A percentile compares a stretch with the other conserved stretches of the same genome.
Evolutionary conservation across 2,329 filamentous ascomycete genomes (phyloP).

Genomic region (Pyrenochaeta sp.): DNA sequence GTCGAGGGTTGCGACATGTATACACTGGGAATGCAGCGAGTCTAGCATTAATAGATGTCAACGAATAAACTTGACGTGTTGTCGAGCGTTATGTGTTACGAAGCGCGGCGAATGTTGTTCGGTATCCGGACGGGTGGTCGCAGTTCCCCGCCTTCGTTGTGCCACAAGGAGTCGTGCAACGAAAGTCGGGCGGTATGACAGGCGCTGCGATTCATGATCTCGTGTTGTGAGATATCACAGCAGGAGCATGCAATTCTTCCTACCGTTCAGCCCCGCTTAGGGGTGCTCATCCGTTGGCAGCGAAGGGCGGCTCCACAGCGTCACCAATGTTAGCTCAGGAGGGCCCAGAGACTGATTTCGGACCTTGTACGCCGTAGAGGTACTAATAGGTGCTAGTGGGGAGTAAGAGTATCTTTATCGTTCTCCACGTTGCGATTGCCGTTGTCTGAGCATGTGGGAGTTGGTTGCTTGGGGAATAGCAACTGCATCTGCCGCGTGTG

Average conservation of each 20-base stretch:
- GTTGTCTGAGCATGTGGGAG: background rate
- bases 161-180: slow-evolving; percentile 3
- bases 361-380: background rate
- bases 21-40: background rate
- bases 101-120: slow-evolving; percentile 4
- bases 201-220: background rate
- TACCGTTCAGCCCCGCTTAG: background rate
- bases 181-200: background rate
- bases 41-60: background rate
- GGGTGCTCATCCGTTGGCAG: background rate
- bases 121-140: slow-evolving; percentile 11
- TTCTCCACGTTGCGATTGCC: background rate
- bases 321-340: background rate
- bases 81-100: slow-evolving; percentile 2
- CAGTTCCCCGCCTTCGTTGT: slow-evolving; percentile 4
- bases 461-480: slow-evolving; percentile 6
- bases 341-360: background rate
- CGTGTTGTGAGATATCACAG: background rate
- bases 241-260: background rate
- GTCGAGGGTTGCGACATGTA: background rate
- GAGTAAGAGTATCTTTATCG: background rate
- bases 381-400: background rate
- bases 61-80: background rate
- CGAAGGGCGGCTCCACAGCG: background rate
- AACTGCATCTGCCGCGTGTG: background rate